These are phyloP conservation scores for Colletotrichum sansevieriae DNA, from an alignment of 2,329 filamentous ascomycete species.

Conservation along the genomic window DNA sequence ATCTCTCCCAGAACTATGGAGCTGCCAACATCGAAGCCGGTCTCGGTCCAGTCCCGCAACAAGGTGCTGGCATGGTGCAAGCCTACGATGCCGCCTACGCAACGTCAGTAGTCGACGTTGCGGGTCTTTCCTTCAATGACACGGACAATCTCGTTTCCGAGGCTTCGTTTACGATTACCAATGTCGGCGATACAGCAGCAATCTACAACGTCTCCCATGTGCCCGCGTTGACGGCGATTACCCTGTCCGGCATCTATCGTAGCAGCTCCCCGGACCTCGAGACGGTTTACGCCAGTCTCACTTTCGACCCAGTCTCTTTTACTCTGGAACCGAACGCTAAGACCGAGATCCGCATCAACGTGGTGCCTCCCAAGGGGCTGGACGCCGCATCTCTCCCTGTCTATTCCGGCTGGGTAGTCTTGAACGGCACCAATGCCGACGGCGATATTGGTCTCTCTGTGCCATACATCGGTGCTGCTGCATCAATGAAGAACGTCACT, in stretches of 20 bases:
- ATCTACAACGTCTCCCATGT: conserved; percentile 66
- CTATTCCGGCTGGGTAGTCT: conserved; percentile 59
- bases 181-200: conserved; percentile 61
- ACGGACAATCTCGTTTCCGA: conserved; percentile 66
- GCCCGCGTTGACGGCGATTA: conserved; percentile 58
- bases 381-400: conserved; percentile 52
- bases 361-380: conserved; percentile 55
- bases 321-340: conserved; percentile 49
- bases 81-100: conserved; percentile 70
- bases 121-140: conserved; percentile 73
- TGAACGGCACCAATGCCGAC: conserved; percentile 54
- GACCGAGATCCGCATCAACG: conserved; percentile 59
- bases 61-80: conserved; percentile 71
- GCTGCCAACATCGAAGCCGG: conserved; percentile 5
- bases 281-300: conserved; percentile 49
- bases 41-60: conserved; percentile 67
- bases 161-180: conserved; percentile 67
- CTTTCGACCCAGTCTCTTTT: conserved; percentile 20
- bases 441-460: conserved; percentile 31
- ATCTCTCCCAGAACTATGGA: conserved; percentile 45
- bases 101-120: conserved; percentile 64
- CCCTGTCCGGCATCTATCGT: conserved; percentile 59
- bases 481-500: conserved; percentile 30
- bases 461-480: conserved; percentile 36
- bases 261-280: conserved; percentile 48